Evolutionary conservation across 129 eudicot genomes (phyloP), one percentile per base, ranked within the genome.

Genomic region (Flaveria trinervia): DNA sequence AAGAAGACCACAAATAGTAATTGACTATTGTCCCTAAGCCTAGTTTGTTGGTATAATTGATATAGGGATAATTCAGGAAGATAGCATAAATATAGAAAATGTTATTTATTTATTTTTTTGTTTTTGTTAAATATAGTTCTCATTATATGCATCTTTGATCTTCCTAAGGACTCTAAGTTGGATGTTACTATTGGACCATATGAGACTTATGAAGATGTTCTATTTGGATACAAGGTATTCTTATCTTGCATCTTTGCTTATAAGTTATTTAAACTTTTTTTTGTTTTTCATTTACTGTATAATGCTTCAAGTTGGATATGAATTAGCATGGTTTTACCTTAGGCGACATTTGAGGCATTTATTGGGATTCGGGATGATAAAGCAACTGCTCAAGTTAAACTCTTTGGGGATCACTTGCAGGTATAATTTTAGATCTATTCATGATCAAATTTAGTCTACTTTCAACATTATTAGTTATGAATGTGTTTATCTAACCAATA

Each of bases 331-430:
- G 8, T 5, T 36, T 36, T 56, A 56, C 55, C 60, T 54, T 78
- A 94, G 98, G 98, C 98, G 39, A 94, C 98, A 67, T 94, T 94
- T 74, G 98, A 94, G 89, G 90, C 97, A 81, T 94, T 89, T 82
- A 87, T 94, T 70, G 97, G 97, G 50, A 81, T 94, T 82, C 88
- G 92, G 55, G 98, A 94, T 80, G 98, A 91, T 80, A 81, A 84
- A 67, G 97, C 98, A 81, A 91, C 98, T n/a, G 86, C 87, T 78
- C 88, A 94, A 89, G 64, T 94, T 57, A 94, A 91, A 83, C 88
- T 94, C 54, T 94, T 94, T 78, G 98, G 98, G 62, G 87, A 94
- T 79, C 71, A 94, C 51, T 78, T 94, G 77, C 88, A 85, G 93
- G 98, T 91, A 74, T 51, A 22, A 43, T 25, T 8, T 54, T 67